These are phyloP conservation scores for Monosporascus sp. DNA, from an alignment of 2,329 filamentous ascomycete species.

Conservation along the genomic window DNA sequence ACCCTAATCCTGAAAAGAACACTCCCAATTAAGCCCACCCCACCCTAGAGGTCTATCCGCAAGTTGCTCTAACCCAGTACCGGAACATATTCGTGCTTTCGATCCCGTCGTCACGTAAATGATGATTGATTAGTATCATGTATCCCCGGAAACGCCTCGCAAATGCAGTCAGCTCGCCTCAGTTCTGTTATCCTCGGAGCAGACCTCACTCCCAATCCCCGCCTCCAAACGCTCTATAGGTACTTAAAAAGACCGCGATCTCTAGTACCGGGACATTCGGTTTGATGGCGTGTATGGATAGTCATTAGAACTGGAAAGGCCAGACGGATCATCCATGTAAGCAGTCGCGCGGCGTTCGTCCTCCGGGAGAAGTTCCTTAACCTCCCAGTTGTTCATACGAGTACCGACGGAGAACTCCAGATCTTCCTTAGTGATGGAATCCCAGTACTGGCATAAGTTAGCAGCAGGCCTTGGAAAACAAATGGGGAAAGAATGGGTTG, in stretches of 20 bases:
- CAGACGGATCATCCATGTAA: constrained; percentile 63
- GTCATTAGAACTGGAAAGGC: constrained; percentile 41
- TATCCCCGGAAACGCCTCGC: constrained; percentile 17
- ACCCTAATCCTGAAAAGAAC: too few species aligned
- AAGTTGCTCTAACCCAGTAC: too few species aligned
- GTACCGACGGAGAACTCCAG: constrained; percentile 96
- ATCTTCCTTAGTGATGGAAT: constrained; percentile 97
- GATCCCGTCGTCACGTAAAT: too few species aligned
- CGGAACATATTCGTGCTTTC: too few species aligned
- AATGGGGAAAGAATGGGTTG: neutral
- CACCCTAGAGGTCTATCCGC: too few species aligned
- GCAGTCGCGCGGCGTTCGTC: constrained; percentile 71
- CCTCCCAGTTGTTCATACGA: constrained; percentile 95
- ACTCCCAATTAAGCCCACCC: too few species aligned
- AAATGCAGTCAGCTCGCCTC: constrained; percentile 10
- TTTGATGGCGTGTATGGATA: constrained; percentile 42
- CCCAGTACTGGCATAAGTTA: constrained; percentile 73
- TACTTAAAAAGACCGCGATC: neutral
- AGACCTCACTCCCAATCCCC: neutral
- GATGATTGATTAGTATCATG: neutral
- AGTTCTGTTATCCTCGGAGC: neutral
- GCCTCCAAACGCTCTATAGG: too few species aligned
- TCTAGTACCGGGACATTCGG: constrained; percentile 27
- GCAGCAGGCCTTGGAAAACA: constrained; percentile 9
- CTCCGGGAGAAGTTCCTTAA: constrained; percentile 83